A percentile compares a stretch with the other conserved stretches of the same genome.
These are phyloP conservation scores for Boletus vermiculosoides DNA, from an alignment of 768 basidiomycete species.

Conservation along the genomic window DNA sequence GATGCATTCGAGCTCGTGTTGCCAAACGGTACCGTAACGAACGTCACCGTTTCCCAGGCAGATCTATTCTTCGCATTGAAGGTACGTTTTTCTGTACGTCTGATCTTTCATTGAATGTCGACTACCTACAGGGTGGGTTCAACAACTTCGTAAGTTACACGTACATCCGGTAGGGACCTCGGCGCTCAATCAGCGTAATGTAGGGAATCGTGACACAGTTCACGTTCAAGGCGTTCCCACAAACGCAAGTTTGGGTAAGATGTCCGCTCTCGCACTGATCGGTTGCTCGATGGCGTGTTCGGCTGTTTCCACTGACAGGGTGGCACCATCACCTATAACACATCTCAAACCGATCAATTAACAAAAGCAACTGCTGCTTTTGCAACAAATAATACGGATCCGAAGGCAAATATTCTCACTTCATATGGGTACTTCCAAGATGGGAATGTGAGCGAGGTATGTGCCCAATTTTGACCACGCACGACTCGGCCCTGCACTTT, in stretches of 20 bases:
- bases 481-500: not conserved
- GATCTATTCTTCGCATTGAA: constrained; percentile 48
- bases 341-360: constrained; percentile 16
- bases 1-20: constrained; percentile 57
- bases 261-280: not conserved
- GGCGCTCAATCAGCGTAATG: constrained; percentile 35
- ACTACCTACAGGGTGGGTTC: constrained; percentile 49
- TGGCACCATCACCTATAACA: constrained; percentile 40
- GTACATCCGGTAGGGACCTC: not conserved
- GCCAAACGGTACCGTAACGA: constrained; percentile 47
- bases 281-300: constrained; percentile 5
- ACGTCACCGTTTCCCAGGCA: constrained; percentile 34
- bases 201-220: constrained; percentile 62
- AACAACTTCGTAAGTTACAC: constrained; percentile 53
- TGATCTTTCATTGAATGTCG: not conserved
- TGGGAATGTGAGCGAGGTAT: constrained; percentile 35
- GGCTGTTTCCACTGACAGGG: constrained; percentile 37
- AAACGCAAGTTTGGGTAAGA: constrained; percentile 26
- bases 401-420: constrained; percentile 39
- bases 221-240: constrained; percentile 45
- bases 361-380: constrained; percentile 28
- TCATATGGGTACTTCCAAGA: constrained; percentile 37
- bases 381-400: constrained; percentile 20
- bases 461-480: constrained; percentile 9
- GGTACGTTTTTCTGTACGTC: constrained; percentile 27